Percentiles rank a stretch among this genome's conserved stretches.
Conservation (phyloP, 208 protist genomes). For the Naegleria lovaniensis region DNA sequence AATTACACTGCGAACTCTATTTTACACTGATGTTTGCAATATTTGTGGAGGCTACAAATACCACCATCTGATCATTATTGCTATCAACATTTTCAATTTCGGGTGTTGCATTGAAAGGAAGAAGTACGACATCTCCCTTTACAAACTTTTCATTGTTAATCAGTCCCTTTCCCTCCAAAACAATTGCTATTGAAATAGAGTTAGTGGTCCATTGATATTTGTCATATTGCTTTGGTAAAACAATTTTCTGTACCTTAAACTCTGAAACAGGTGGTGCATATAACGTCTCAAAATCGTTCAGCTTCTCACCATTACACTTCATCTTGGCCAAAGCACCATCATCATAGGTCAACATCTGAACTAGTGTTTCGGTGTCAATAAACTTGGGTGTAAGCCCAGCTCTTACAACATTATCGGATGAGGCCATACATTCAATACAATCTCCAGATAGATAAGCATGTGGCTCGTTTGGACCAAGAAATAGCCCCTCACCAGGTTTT, state of each 20-base stretch:
- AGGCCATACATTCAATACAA: conserved; percentile 93
- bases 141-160: background rate
- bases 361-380: conserved; percentile 83
- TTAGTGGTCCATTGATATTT: background rate
- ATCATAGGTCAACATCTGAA: conserved; percentile 77
- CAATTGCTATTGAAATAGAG: background rate
- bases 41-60: background rate
- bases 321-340: background rate
- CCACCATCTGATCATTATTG: background rate
- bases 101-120: background rate
- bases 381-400: conserved; percentile 94
- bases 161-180: background rate
- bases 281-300: background rate
- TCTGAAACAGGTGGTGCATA: background rate
- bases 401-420: conserved; percentile 93
- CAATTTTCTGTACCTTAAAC: background rate
- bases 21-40: background rate
- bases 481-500: conserved; percentile 85
- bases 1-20: too few relatives aligned
- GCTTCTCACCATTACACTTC: background rate
- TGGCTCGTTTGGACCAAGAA: conserved; percentile 89
- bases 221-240: background rate
- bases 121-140: background rate
- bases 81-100: background rate
- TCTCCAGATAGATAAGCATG: conserved; percentile 95